Base-by-base conservation (phyloP, 139 green algal genomes). In the Edaphochlamys debaryana region DNA sequence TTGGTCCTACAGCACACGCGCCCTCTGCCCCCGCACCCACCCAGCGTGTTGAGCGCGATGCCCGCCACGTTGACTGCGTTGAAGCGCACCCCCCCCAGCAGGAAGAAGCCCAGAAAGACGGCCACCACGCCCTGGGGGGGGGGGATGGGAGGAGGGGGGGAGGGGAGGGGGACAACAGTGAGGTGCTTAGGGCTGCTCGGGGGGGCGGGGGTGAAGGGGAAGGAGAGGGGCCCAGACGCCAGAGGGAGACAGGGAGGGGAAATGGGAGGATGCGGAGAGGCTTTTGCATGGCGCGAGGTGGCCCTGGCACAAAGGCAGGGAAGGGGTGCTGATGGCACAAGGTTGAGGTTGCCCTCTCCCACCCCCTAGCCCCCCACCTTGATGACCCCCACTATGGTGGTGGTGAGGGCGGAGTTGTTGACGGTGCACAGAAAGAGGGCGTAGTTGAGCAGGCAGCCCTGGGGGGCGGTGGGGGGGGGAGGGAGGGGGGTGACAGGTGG, bases 321-420 rank as follows among this genome's bases (percentile, higher is more conserved):
- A n/a, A n/a, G n/a, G n/a, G n/a, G n/a, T n/a, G n/a, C n/a, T n/a
- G n/a, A n/a, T n/a, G n/a, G n/a, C n/a, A n/a, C n/a, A n/a, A n/a
- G n/a, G n/a, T n/a, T n/a, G n/a, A n/a, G n/a, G n/a, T n/a, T n/a
- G n/a, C n/a, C n/a, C n/a, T n/a, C n/a, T n/a, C n/a, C n/a, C n/a
- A n/a, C n/a, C n/a, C n/a, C n/a, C n/a, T n/a, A n/a, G n/a, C 6
- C 25, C 15, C 48, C 15, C 60, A 81, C 75, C 77, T 91, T 89
- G 45, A 89, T 73, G 48, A 89, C 88, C 9, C 88, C 88, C 42
- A 91, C 88, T n/a, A 91, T 86, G 72, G 84, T 91, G 56, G 87
- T 91, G 36, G 87, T 91, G 36, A 91, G 87, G 15, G 87, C 87
- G 25, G 69, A 84, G 77, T 90, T 90, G 76, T 70, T 90, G 50